A percentile compares a stretch with the other conserved stretches of the same genome.
These are phyloP conservation scores for Citrullus colocynthis DNA, from an alignment of 306 rosid genomes.

Conservation along the genomic window DNA sequence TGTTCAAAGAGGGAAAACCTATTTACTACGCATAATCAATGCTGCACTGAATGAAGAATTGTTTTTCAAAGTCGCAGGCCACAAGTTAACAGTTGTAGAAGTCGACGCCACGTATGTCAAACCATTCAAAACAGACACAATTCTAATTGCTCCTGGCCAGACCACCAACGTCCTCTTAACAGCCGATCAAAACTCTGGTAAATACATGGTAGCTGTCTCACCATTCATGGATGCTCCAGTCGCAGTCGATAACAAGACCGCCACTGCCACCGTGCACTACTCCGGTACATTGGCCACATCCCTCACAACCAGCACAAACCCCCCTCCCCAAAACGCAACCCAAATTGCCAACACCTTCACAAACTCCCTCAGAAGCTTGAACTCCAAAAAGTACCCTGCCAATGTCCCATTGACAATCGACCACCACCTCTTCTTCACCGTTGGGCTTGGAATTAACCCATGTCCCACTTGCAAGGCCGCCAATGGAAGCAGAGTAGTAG, in stretches of 20 bases:
- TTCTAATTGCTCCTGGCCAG: constrained; percentile 73
- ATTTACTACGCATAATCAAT: constrained; percentile 62
- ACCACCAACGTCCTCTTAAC: constrained; percentile 61
- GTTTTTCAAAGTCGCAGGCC: constrained; percentile 87
- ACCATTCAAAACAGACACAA: constrained; percentile 54
- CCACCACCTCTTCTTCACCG: constrained; percentile 50
- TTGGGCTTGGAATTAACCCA: constrained; percentile 54
- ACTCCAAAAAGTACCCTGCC: constrained; percentile 54
- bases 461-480: constrained; percentile 57
- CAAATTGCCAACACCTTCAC: constrained; percentile 39
- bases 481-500: constrained; percentile 75
- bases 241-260: constrained; percentile 46
- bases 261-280: constrained; percentile 56
- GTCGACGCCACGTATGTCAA: constrained; percentile 75
- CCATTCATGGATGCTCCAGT: constrained; percentile 63
- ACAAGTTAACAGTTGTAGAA: constrained; percentile 56
- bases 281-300: constrained; percentile 29
- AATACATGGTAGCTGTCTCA: constrained; percentile 43
- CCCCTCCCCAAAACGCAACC: constrained; percentile 70
- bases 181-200: constrained; percentile 41
- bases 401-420: constrained; percentile 43
- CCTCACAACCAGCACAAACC: constrained; percentile 32
- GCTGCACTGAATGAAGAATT: constrained; percentile 98
- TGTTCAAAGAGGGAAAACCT: constrained; percentile 53
- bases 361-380: constrained; percentile 42